Percentiles rank a stretch among this genome's conserved stretches.
Conservation (phyloP, 2,329 filamentous ascomycete species). For the Polytolypa hystricis region DNA sequence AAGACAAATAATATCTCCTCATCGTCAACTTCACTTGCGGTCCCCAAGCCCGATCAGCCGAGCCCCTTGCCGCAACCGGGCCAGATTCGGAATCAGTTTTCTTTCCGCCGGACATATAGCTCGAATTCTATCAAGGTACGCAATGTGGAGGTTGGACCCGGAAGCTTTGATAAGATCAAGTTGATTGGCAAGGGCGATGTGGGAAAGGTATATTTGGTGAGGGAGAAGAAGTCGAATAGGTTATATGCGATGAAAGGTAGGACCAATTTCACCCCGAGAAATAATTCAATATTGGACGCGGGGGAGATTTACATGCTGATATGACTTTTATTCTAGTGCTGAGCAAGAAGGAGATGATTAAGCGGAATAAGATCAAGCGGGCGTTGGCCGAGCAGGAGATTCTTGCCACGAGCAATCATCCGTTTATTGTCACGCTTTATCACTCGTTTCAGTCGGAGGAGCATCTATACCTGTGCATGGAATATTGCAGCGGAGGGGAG, state of each 20-base stretch:
- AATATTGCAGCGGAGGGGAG: conserved; percentile 97
- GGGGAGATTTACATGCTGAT: too few species aligned
- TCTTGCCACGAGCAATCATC: conserved; percentile 93
- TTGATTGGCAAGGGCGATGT: conserved; percentile 98
- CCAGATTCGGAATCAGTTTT: conserved; percentile 53
- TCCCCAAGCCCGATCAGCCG: conserved; percentile 20
- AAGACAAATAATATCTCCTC: conserved; percentile 20
- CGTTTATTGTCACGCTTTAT: conserved; percentile 96
- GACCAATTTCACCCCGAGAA: not conserved
- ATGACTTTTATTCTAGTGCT: conserved; percentile 53
- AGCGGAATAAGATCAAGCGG: conserved; percentile 99
- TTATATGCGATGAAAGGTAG: conserved; percentile 98
- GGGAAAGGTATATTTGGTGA: conserved; percentile 92
- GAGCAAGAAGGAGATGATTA: conserved; percentile 99
- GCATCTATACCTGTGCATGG: conserved; percentile 98
- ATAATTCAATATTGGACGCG: not conserved
- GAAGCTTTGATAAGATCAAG: conserved; percentile 99
- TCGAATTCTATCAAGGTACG: conserved; percentile 98
- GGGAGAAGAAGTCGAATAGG: conserved; percentile 92
- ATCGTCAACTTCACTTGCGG: conserved; percentile 19
- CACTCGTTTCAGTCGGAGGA: conserved; percentile 99
- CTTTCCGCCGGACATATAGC: conserved; percentile 91
- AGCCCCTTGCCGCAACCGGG: conserved; percentile 44
- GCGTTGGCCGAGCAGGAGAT: conserved; percentile 97
- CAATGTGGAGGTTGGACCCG: conserved; percentile 88